Conservation (phyloP, 1,284 basidiomycete genomes). For the Boletus sp. region DNA sequence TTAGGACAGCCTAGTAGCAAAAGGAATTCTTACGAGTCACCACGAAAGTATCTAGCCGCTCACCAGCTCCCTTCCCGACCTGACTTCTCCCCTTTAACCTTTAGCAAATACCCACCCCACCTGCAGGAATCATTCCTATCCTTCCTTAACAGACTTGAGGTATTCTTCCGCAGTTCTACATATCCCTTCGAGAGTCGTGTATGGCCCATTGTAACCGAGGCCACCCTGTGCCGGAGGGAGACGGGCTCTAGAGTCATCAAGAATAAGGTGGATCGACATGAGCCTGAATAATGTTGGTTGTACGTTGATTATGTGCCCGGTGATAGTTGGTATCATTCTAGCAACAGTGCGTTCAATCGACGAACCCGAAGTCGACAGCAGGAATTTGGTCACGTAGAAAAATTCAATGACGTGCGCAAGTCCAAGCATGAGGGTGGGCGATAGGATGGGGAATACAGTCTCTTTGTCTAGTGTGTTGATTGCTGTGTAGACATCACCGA, state of each 20-base stretch:
- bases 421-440: conserved; percentile 52
- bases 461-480: conserved; percentile 49
- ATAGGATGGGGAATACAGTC: conserved; percentile 48
- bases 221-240: conserved; percentile 55
- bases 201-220: conserved; percentile 58
- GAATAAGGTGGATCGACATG: conserved; percentile 60
- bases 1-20: no score
- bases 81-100: conserved; percentile 1
- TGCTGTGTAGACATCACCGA: conserved; percentile 54
- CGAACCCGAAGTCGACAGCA: conserved; percentile 34
- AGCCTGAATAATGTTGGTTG: conserved; percentile 67
- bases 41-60: conserved; percentile 14
- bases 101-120: conserved; percentile 31
- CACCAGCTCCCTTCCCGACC: conserved; percentile 12
- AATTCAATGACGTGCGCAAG: conserved; percentile 53
- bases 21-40: no score
- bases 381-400: conserved; percentile 46
- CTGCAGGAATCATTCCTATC: conserved; percentile 32
- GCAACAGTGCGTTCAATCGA: conserved; percentile 33
- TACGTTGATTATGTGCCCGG: conserved; percentile 56
- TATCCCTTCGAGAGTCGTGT: conserved; percentile 54
- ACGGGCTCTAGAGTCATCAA: conserved; percentile 67
- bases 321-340: conserved; percentile 44
- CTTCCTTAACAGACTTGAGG: conserved; percentile 34
- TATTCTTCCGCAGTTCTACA: conserved; percentile 53